phyloP scores from a whole-genome alignment of 345 rosid genomes.

The Arabidopsis suecica region DNA sequence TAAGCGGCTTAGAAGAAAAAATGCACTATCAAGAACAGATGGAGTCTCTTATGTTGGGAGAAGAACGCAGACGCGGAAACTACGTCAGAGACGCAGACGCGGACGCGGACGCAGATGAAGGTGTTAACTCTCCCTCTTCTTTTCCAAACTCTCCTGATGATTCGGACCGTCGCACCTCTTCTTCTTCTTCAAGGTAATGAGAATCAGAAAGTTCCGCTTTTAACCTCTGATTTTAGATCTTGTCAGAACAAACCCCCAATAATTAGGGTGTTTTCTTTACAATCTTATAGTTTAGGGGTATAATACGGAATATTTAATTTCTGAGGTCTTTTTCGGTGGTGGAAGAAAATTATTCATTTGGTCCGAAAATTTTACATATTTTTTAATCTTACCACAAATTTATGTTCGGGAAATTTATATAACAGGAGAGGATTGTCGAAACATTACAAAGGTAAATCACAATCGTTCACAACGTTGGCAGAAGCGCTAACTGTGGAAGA shows the following conservation, averaged over 20 bases:
- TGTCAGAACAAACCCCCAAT: background rate
- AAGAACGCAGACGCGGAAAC: conserved; percentile 45
- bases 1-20: background rate
- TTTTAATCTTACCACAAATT: conserved; percentile 6
- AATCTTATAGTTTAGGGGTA: background rate
- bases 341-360: background rate
- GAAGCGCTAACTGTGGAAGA: conserved; percentile 43
- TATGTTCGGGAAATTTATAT: background rate
- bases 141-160: conserved; percentile 45
- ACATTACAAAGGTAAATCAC: conserved; percentile 54
- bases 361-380: background rate
- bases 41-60: conserved; percentile 44
- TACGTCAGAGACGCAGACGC: conserved; percentile 31
- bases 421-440: conserved; percentile 52
- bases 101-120: conserved; percentile 32
- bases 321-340: background rate
- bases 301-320: background rate
- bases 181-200: conserved; percentile 36
- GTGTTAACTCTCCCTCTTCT: conserved; percentile 37
- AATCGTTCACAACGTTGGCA: conserved; percentile 47
- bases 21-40: conserved; percentile 48
- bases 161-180: conserved; percentile 39
- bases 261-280: background rate
- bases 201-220: background rate
- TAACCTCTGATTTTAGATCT: background rate